A percentile compares a stretch with the other conserved stretches of the same genome.
Conservation (phyloP, 768 basidiomycete species). For the Tricholoma bakamatsutake region DNA sequence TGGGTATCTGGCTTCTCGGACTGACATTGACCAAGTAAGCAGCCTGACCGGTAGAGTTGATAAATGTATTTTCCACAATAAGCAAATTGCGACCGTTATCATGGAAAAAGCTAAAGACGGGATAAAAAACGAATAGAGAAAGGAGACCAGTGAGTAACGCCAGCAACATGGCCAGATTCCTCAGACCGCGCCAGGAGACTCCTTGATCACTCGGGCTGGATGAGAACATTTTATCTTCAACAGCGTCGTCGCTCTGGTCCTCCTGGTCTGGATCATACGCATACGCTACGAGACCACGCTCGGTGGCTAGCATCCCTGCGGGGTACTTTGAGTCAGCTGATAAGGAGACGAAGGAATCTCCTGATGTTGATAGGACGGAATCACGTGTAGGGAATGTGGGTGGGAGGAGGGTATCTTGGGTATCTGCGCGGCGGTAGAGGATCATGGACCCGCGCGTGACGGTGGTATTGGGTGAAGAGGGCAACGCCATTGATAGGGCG, state of each 20-base stretch:
- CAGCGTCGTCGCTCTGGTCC: slow-evolving; percentile 51
- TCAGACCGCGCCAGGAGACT: slow-evolving; percentile 28
- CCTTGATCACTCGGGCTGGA: slow-evolving; percentile 12
- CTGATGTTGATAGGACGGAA: slow-evolving; percentile 28
- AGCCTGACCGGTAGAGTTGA: slow-evolving; percentile 51
- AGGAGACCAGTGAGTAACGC: slow-evolving; percentile 54
- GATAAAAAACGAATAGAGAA: slow-evolving; percentile 71
- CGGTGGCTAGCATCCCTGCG: slow-evolving; percentile 17
- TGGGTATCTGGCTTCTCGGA: background rate
- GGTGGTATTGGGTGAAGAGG: slow-evolving; percentile 1
- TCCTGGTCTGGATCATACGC: slow-evolving; percentile 52
- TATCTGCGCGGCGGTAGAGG: slow-evolving; percentile 27
- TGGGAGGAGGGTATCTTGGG: slow-evolving; percentile 27
- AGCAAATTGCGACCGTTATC: slow-evolving; percentile 29
- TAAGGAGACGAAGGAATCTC: slow-evolving; percentile 42
- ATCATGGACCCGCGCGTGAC: slow-evolving; percentile 33
- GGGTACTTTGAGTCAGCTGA: slow-evolving; percentile 69
- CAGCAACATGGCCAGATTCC: slow-evolving; percentile 62
- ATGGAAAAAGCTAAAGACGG: slow-evolving; percentile 44
- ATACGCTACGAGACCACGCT: slow-evolving; percentile 48
- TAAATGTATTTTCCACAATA: slow-evolving; percentile 52
- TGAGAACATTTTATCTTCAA: slow-evolving; percentile 20
- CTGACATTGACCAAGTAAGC: background rate
- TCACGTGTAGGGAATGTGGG: slow-evolving; percentile 23
- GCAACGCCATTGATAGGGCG: slow-evolving; percentile 7